phyloP scores from a whole-genome alignment of 2,329 filamentous ascomycete species.

The Metarhizium album region DNA sequence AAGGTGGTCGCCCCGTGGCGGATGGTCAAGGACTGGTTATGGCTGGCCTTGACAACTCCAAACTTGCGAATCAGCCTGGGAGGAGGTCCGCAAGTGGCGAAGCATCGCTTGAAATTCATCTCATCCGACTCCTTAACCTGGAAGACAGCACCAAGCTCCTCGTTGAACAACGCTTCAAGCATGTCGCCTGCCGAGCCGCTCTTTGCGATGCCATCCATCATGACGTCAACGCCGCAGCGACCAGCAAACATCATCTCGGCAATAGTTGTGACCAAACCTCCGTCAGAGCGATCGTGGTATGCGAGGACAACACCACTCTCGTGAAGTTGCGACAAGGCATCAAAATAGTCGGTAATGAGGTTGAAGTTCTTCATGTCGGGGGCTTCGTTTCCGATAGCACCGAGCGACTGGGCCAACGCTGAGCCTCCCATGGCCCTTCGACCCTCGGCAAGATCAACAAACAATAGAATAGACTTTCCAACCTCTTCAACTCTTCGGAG shows the following conservation, averaged over 20 bases:
- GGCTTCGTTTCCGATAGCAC: constrained; percentile 71
- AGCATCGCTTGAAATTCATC: constrained; percentile 76
- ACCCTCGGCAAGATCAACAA: constrained; percentile 78
- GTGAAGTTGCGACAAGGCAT: constrained; percentile 62
- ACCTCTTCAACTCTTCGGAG: constrained; percentile 75
- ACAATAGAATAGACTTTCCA: constrained; percentile 79
- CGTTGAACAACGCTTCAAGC: constrained; percentile 80
- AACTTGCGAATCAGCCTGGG: constrained; percentile 74
- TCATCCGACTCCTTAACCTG: constrained; percentile 82
- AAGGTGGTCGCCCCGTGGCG: constrained; percentile 59
- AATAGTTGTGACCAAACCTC: constrained; percentile 80
- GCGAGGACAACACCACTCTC: constrained; percentile 61
- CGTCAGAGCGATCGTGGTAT: constrained; percentile 91
- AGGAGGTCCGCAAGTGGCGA: constrained; percentile 80
- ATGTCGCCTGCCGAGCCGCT: constrained; percentile 52
- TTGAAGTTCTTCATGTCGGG: constrained; percentile 80
- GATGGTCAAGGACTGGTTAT: constrained; percentile 68
- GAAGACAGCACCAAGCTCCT: constrained; percentile 93
- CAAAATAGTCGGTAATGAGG: constrained; percentile 80
- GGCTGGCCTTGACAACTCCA: constrained; percentile 57
- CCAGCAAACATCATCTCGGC: constrained; percentile 98
- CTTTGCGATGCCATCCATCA: constrained; percentile 62
- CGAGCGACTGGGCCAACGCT: constrained; percentile 79
- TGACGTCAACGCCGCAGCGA: constrained; percentile 75
- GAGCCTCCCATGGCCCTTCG: constrained; percentile 80